These are phyloP conservation scores for Fraxinus latifolia DNA, from an alignment of 305 asterid genomes.

Conservation along the genomic window DNA sequence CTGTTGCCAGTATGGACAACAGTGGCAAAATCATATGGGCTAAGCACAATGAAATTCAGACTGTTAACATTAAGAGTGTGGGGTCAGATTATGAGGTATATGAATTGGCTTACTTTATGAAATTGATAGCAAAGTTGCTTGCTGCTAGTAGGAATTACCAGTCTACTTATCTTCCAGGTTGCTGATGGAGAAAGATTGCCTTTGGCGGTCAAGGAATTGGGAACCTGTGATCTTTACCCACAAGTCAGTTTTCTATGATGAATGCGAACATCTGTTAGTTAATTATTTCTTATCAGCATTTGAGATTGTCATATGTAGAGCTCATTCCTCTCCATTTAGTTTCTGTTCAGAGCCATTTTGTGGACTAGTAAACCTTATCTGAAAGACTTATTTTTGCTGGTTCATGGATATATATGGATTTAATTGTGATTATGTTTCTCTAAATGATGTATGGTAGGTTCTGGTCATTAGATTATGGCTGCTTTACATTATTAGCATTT, in stretches of 20 bases:
- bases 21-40: constrained; percentile 99
- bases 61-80: constrained; percentile 91
- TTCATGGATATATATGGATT: background rate
- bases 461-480: constrained; percentile 2
- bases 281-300: background rate
- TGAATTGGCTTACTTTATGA: background rate
- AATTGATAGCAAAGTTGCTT: background rate
- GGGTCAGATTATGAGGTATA: constrained; percentile 91
- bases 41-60: constrained; percentile 95
- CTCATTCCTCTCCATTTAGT: background rate
- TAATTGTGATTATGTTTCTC: background rate
- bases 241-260: constrained; percentile 31
- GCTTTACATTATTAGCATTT: constrained; percentile 12
- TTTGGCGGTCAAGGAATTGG: constrained; percentile 93
- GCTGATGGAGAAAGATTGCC: constrained; percentile 98
- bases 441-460: constrained; percentile 18
- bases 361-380: constrained; percentile 1
- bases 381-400: background rate
- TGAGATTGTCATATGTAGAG: background rate
- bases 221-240: constrained; percentile 85
- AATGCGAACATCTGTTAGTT: constrained; percentile 1
- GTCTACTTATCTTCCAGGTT: constrained; percentile 48
- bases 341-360: background rate
- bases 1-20: constrained; percentile 93
- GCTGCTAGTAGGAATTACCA: constrained; percentile 17